phyloP scores from a whole-genome alignment of 1,284 basidiomycete genomes.

The Austropuccinia psidii region DNA sequence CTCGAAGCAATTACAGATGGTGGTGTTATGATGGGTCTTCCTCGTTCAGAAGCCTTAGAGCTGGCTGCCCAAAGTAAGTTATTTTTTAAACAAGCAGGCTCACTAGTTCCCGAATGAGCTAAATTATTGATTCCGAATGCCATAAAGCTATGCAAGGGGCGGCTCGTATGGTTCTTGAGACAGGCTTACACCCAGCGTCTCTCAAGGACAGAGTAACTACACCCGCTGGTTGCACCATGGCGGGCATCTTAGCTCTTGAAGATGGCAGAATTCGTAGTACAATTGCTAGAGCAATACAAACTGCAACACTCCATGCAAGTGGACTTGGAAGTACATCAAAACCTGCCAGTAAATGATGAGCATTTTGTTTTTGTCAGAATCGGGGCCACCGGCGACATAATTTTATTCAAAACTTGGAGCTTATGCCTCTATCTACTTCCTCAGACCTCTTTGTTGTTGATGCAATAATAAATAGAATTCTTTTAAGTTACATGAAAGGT shows the following conservation, averaged over 20 bases:
- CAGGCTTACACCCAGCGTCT: slow-evolving; percentile 82
- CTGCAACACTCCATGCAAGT: slow-evolving; percentile 77
- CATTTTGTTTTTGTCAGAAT: not conserved
- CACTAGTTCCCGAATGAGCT: slow-evolving; percentile 13
- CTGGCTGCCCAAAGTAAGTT: slow-evolving; percentile 85
- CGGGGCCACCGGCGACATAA: too few species aligned
- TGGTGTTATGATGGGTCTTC: slow-evolving; percentile 99
- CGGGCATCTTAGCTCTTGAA: slow-evolving; percentile 86
- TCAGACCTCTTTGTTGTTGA: too few species aligned
- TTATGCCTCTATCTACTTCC: too few species aligned
- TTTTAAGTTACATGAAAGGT: too few species aligned
- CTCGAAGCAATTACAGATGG: slow-evolving; percentile 99
- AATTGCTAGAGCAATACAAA: slow-evolving; percentile 89
- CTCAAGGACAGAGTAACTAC: slow-evolving; percentile 98
- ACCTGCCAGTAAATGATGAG: not conserved
- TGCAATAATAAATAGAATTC: too few species aligned
- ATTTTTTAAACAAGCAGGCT: not conserved
- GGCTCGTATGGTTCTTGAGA: slow-evolving; percentile 86
- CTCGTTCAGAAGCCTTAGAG: slow-evolving; percentile 84
- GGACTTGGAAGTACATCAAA: slow-evolving; percentile 60
- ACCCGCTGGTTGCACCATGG: slow-evolving; percentile 97
- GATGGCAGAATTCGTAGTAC: slow-evolving; percentile 90
- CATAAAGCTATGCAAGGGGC: slow-evolving; percentile 82
- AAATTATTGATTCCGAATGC: not conserved
- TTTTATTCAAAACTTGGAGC: too few species aligned